These are phyloP conservation scores for Serpula lacrymans DNA, from an alignment of 768 basidiomycete genomes.

Conservation along the genomic window DNA sequence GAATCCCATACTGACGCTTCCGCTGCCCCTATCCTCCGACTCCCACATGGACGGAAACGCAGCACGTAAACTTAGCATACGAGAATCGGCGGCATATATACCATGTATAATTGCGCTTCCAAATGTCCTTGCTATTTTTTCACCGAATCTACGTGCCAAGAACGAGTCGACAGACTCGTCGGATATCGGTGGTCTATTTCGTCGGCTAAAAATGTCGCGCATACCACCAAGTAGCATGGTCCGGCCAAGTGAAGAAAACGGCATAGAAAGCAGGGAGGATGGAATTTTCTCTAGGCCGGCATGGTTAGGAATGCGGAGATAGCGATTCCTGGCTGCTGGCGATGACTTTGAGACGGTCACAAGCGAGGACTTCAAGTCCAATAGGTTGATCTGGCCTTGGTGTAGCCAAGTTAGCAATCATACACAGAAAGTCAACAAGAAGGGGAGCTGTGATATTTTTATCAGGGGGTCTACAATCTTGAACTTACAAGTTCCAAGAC, in stretches of 20 bases:
- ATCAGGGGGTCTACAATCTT: constrained; percentile 1
- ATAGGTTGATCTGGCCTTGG: constrained; percentile 65
- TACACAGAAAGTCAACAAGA: constrained; percentile 7
- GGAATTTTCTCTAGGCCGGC: constrained; percentile 54
- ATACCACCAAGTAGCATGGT: constrained; percentile 53
- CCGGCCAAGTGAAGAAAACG: constrained; percentile 34
- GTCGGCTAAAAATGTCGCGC: constrained; percentile 52
- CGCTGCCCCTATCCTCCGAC: constrained; percentile 61
- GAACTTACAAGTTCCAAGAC: constrained; percentile 72
- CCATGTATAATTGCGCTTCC: constrained; percentile 87
- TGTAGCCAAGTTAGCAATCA: constrained; percentile 7
- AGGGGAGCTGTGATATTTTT: constrained; percentile 1
- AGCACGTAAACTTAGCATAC: constrained; percentile 67
- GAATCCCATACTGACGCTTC: constrained; percentile 67
- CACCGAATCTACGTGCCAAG: constrained; percentile 69
- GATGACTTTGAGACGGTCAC: constrained; percentile 65
- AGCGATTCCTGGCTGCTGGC: constrained; percentile 76
- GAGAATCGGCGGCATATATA: constrained; percentile 86
- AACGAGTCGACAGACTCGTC: constrained; percentile 87
- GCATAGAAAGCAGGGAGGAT: constrained; percentile 34
- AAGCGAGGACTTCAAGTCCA: constrained; percentile 56
- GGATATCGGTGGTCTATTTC: constrained; percentile 37
- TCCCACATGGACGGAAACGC: constrained; percentile 76
- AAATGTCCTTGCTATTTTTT: constrained; percentile 66
- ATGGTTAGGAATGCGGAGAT: constrained; percentile 53